Conservation (phyloP, 2,329 filamentous ascomycete genomes). For the Verticillium nonalfalfae region DNA sequence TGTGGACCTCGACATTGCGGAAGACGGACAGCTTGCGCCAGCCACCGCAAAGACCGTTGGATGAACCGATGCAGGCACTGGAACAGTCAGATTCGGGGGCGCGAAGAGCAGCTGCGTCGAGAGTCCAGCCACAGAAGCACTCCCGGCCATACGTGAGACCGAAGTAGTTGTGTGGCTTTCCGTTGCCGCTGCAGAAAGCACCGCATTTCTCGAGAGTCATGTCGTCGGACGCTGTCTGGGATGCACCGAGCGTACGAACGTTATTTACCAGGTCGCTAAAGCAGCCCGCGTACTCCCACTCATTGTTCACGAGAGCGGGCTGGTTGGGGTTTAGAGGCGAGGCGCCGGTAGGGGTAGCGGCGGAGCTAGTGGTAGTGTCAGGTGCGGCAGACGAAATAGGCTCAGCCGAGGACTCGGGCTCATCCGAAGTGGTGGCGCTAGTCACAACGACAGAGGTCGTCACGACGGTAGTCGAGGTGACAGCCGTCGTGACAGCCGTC, state of each 20-base stretch:
- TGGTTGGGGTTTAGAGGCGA: constrained; percentile 5
- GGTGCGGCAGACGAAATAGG: not conserved
- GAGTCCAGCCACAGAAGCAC: constrained; percentile 15
- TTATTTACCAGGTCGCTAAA: constrained; percentile 15
- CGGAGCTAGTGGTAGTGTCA: not conserved
- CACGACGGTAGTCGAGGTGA: not conserved
- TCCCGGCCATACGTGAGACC: constrained; percentile 16
- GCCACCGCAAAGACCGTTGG: constrained; percentile 9
- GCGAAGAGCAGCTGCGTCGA: constrained; percentile 7
- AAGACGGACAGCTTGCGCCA: constrained; percentile 16
- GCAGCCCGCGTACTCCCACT: constrained; percentile 17
- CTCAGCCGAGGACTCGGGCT: not conserved
- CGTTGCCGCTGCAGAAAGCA: constrained; percentile 14
- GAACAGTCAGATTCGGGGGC: constrained; percentile 13
- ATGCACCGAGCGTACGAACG: constrained; percentile 7
- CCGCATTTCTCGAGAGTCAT: constrained; percentile 18
- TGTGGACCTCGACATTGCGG: constrained; percentile 11
- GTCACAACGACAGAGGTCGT: not conserved
- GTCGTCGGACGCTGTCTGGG: constrained; percentile 9
- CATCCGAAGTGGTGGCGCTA: not conserved
- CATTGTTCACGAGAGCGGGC: constrained; percentile 3
- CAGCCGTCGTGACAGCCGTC: not conserved
- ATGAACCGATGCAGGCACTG: constrained; percentile 8
- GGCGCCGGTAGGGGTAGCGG: not conserved
- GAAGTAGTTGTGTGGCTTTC: constrained; percentile 16